These are phyloP conservation scores for Neurospora sp. DNA, from an alignment of 495 filamentous ascomycete genomes.

Conservation along the genomic window DNA sequence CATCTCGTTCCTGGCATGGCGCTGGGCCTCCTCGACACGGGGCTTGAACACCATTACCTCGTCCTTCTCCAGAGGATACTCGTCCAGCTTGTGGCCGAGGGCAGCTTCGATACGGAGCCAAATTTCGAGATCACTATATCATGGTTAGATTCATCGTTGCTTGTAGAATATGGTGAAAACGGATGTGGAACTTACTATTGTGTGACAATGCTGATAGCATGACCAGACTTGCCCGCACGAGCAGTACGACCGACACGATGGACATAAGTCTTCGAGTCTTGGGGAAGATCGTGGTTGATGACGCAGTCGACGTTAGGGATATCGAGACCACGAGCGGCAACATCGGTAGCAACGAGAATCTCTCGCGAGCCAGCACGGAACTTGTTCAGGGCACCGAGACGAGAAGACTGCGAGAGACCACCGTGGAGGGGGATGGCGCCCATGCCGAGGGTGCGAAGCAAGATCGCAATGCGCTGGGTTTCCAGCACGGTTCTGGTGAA, in stretches of 20 bases:
- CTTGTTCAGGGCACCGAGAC: slow-evolving; percentile 77
- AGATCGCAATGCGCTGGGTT: slow-evolving; percentile 70
- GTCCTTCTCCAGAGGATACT: slow-evolving; percentile 60
- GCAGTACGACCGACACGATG: slow-evolving; percentile 93
- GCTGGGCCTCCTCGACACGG: slow-evolving; percentile 74
- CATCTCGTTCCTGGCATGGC: slow-evolving; percentile 71
- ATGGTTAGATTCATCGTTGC: neutral
- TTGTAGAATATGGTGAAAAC: neutral
- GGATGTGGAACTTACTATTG: slow-evolving; percentile 49
- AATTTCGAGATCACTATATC: slow-evolving; percentile 60
- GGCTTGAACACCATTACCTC: slow-evolving; percentile 80
- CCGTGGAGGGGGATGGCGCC: slow-evolving; percentile 88
- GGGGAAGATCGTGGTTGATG: slow-evolving; percentile 75
- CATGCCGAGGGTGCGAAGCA: slow-evolving; percentile 62
- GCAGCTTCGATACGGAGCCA: slow-evolving; percentile 77
- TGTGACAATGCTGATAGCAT: slow-evolving; percentile 70
- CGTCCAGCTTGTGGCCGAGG: slow-evolving; percentile 61
- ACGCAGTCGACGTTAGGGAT: slow-evolving; percentile 87
- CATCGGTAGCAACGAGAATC: slow-evolving; percentile 92
- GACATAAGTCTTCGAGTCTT: slow-evolving; percentile 84
- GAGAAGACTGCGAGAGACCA: slow-evolving; percentile 73
- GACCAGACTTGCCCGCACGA: slow-evolving; percentile 77
- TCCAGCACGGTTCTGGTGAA: slow-evolving; percentile 93
- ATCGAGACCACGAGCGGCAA: slow-evolving; percentile 89
- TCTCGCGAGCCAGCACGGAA: slow-evolving; percentile 67